These are phyloP conservation scores for Allium sativum DNA, from an alignment of 106 monocot species.

Conservation along the genomic window DNA sequence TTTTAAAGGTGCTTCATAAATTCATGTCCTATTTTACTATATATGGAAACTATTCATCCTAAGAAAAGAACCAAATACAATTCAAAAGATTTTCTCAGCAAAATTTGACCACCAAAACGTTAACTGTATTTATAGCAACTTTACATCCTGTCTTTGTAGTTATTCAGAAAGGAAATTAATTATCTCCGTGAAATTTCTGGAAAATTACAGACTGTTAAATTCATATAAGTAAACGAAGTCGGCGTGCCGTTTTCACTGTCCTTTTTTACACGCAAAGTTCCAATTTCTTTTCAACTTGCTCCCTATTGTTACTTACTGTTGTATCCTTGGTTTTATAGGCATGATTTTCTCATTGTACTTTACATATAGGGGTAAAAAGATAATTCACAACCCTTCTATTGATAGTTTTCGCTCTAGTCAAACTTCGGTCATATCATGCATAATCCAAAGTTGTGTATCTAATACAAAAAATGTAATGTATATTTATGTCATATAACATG, in stretches of 20 bases:
- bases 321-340: neutral
- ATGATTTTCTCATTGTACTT: neutral
- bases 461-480: too few relatives aligned
- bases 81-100: too few relatives aligned
- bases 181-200: neutral
- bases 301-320: constrained; percentile 2
- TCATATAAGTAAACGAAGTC: constrained; percentile 13
- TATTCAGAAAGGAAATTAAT: neutral
- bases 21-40: constrained; percentile 20
- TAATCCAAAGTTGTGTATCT: neutral
- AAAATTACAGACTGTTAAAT: neutral
- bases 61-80: too few relatives aligned
- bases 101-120: neutral
- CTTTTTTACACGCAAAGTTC: neutral
- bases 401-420: constrained; percentile 4
- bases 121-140: neutral
- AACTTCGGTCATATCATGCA: neutral
- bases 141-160: neutral
- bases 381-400: neutral
- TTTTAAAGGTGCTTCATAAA: neutral
- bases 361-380: constrained; percentile 2
- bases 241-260: constrained; percentile 18
- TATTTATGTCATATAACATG: too few relatives aligned
- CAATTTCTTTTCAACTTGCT: constrained; percentile 4
- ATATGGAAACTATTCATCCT: constrained; percentile 7